Base-by-base conservation (phyloP, 2,329 filamentous ascomycete species). In the Trichophyton benhamiae region DNA sequence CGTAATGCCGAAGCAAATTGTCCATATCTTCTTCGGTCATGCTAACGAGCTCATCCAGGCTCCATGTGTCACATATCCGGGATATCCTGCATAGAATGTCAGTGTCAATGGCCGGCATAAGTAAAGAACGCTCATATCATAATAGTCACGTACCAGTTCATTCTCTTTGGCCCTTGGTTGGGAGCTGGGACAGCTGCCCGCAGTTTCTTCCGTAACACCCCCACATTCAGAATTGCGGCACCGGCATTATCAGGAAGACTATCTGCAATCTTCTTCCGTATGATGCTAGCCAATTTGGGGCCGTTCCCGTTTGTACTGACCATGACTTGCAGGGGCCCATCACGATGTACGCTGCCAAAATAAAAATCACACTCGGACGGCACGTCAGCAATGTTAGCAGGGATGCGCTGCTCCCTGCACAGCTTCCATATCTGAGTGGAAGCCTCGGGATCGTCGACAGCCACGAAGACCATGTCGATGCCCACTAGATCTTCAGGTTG, bases 241-340 rank as follows among this genome's bases (percentile, higher is more conserved):
- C 94, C 94, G 33, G 89, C 87, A 66, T 94, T 90, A 17, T 78
- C 76, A 1, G 94, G 94, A 61, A 99, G 76, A 57, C 79, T 80
- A 20, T 79, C 81, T 17, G 90, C 91, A 66, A 99, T 96, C 71
- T 88, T 84, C 71, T 87, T 83, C 60, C 92, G 80, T 58, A 99
- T 88, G 57, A 91, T 86, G 67, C 89, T 92, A 8, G 94, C 94
- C 65, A 99, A 77, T 71, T 92, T 86, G 0, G 94, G 94, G 0
- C 94, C 94, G 72, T 96, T 96, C 59, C 94, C 94, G 72, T 97
- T 99, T 41, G 94, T 99, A 77, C 89, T 95, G 68, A 99, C 92
- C 94, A 99, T 99, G 69, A 99, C 87, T 78, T 99, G 94, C 63
- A 99, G 76, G 4, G 94, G 94, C 0, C 94, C 94, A 72, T 99